Base-by-base conservation (phyloP, 768 basidiomycete genomes). In the Termitomyces sp. region DNA sequence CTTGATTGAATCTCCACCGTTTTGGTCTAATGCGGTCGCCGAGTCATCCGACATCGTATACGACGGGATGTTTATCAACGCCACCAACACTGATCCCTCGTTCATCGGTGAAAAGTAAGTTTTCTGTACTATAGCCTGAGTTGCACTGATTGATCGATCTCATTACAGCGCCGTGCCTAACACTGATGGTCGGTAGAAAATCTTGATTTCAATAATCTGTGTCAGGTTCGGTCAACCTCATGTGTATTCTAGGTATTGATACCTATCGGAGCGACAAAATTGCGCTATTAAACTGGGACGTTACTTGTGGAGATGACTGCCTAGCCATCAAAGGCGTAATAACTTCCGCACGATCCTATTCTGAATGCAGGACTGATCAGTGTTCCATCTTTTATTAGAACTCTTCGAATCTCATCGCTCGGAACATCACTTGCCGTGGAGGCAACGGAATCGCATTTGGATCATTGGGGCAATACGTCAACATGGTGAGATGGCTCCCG, bases 251-350 rank as follows among this genome's bases (percentile, higher is more conserved):
- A 83, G 83, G 83, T 1, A 83, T 84, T 56, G 76, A 85, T 67
- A 86, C 83, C 0, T 86, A 81, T 63, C 76, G 83, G 36, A 82
- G 82, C 60, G 76, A 82, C 61, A 67, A 72, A 5, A 69, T 86
- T 38, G 70, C 77, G 3, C 65, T 87, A 60, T 62, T 79, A 42
- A 83, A 86, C 66, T 86, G 80, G 81, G 84, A 86, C 70, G 75
- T 86, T 17, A 86, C 84, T n/a, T 82, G 79, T 57, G 84, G 85
- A 17, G 86, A 86, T 66, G 85, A 86, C 64, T 86, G 85, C 60
- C 70, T 86, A n/a, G 84, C 83, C 8, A 83, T 86, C 73, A 85
- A 86, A 73, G 84, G 84, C 7, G 83, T 85, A 66, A 32, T 85
- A 66, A 31, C 42, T 50, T 45, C 17, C 10, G n/a, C 38, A 17